Base-by-base conservation (phyloP, 495 filamentous ascomycete genomes). In the Cercophora newfieldiana region DNA sequence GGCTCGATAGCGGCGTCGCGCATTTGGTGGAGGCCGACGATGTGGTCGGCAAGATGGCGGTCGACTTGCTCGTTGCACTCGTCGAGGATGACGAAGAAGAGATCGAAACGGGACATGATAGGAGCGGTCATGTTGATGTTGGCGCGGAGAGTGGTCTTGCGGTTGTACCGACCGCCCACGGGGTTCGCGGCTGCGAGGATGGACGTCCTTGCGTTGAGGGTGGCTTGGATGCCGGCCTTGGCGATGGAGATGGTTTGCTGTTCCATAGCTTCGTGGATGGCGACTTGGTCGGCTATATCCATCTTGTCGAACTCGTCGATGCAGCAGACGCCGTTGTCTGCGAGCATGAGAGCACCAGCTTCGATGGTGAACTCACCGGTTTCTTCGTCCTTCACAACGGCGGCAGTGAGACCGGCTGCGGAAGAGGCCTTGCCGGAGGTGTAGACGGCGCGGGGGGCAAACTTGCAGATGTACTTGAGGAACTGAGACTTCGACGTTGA, bases 231-330 rank as follows among this genome's bases (percentile, higher is more conserved):
- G 72, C 95, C 95, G 3, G 95, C 95, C 74, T 99, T 99, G 65
- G 95, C 95, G 75, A 99, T 99, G 22, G 94, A 97, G 70, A 99
- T 99, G 21, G 95, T 99, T 81, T 99, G 95, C 80, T 99, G 95
- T 85, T 99, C 95, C 95, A 99, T 99, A 61, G 96, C 96, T 86
- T 99, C 95, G 86, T 99, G 95, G 77, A 99, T 98, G 68, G 95
- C 95, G 54, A 99, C 95, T 81, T 99, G 95, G 79, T 99, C 95
- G 55, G 81, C 86, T 59, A 99, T 91, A 72, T 99, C 95, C 95
- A 99, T 99, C 80, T 98, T 99, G 83, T 99, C 95, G 74, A 99
- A 99, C 71, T 99, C 95, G 75, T 99, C 95, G 74, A 99, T 99
- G 66, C 92, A 92, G 78, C 95, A 99, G 75, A 98, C 94, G 68